Conservation (phyloP, 2,329 filamentous ascomycete genomes). For the Emericellopsis atlantica region DNA sequence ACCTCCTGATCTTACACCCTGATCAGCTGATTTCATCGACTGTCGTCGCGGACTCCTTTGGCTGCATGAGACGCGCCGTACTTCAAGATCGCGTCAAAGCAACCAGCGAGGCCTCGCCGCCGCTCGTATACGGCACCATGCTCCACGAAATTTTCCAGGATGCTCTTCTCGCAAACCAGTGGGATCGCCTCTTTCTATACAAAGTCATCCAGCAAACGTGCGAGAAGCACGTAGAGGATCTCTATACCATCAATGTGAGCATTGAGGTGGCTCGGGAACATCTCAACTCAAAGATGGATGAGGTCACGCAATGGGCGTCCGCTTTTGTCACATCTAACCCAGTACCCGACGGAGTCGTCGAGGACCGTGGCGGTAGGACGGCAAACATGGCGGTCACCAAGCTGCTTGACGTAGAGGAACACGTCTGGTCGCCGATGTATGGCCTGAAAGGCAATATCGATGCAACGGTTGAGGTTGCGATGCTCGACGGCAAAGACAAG, state of each 20-base stretch:
- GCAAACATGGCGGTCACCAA: constrained; percentile 82
- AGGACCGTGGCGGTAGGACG: constrained; percentile 65
- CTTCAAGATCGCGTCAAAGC: constrained; percentile 92
- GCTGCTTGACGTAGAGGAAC: constrained; percentile 90
- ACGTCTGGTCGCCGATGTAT: constrained; percentile 97
- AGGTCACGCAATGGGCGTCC: constrained; percentile 72
- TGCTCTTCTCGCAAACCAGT: constrained; percentile 70
- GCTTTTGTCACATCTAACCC: constrained; percentile 65
- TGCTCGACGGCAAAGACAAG: constrained; percentile 55
- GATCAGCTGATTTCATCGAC: constrained; percentile 94
- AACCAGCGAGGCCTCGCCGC: constrained; percentile 64
- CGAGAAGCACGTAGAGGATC: constrained; percentile 71
- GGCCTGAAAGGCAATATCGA: constrained; percentile 97
- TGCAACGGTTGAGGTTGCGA: constrained; percentile 81
- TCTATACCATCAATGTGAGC: constrained; percentile 77
- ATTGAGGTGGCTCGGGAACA: constrained; percentile 64
- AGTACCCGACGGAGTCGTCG: constrained; percentile 57
- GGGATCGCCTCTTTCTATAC: constrained; percentile 58
- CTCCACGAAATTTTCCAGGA: constrained; percentile 94
- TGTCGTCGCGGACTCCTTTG: constrained; percentile 91
- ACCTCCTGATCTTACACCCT: constrained; percentile 84
- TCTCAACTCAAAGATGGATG: constrained; percentile 69
- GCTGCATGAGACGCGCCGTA: constrained; percentile 79
- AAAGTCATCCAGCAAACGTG: constrained; percentile 55
- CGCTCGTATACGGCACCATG: constrained; percentile 84